A percentile compares a stretch with the other conserved stretches of the same genome.
These are phyloP conservation scores for Xerocomus potaroensis DNA, from an alignment of 768 basidiomycete species.

Conservation along the genomic window DNA sequence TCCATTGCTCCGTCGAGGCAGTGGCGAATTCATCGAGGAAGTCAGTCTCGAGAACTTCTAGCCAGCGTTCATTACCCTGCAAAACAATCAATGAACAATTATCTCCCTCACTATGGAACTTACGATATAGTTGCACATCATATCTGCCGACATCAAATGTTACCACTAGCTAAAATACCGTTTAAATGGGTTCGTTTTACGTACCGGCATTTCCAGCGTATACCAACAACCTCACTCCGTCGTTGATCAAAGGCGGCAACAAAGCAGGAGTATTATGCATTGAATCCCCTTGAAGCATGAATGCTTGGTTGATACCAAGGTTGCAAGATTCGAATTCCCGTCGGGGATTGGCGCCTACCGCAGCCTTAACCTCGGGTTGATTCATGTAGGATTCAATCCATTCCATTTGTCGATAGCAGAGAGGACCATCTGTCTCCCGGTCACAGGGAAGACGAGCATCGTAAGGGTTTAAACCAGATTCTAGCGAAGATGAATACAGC, in stretches of 20 bases:
- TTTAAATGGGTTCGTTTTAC: slow-evolving; percentile 17
- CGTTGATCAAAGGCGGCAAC: slow-evolving; percentile 75
- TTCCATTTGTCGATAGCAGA: slow-evolving; percentile 75
- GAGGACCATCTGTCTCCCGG: slow-evolving; percentile 57
- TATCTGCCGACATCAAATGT: slow-evolving; percentile 42
- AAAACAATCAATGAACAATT: neutral
- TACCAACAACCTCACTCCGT: slow-evolving; percentile 78
- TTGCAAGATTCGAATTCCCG: slow-evolving; percentile 69
- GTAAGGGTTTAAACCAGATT: slow-evolving; percentile 81
- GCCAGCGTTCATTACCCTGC: slow-evolving; percentile 77
- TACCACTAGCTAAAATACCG: slow-evolving; percentile 4
- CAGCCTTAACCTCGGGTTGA: slow-evolving; percentile 66
- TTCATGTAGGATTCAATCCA: slow-evolving; percentile 94
- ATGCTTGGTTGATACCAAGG: slow-evolving; percentile 75
- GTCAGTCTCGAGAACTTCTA: slow-evolving; percentile 54
- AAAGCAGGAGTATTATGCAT: slow-evolving; percentile 79
- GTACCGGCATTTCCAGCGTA: slow-evolving; percentile 84
- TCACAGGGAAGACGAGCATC: slow-evolving; percentile 81
- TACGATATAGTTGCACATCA: slow-evolving; percentile 85
- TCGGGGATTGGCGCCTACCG: slow-evolving; percentile 65
- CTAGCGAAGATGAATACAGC: slow-evolving; percentile 29
- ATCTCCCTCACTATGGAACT: slow-evolving; percentile 10
- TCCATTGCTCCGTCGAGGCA: slow-evolving; percentile 52
- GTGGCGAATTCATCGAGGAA: slow-evolving; percentile 59
- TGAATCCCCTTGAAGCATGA: slow-evolving; percentile 78